Evolutionary conservation across 345 rosid species (phyloP).

Genomic region (Odontarrhena argentea): DNA sequence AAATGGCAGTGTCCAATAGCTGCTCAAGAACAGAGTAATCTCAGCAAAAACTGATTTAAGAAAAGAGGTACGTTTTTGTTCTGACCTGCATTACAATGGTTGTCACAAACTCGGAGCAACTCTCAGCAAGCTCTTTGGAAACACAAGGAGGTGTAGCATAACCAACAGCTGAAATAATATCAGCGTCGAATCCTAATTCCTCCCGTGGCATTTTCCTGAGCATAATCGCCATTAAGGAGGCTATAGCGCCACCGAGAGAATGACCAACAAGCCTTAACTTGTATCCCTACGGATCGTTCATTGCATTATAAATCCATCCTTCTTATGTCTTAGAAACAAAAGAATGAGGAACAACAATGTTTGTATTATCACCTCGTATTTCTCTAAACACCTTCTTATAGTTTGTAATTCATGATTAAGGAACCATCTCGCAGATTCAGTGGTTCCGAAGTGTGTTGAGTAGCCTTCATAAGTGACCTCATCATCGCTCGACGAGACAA

Average conservation of each 20-base stretch:
- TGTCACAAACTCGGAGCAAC: constrained; percentile 81
- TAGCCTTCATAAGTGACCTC: constrained; percentile 88
- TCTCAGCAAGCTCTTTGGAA: constrained; percentile 83
- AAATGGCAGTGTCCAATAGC: neutral
- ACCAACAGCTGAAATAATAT: constrained; percentile 79
- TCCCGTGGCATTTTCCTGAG: constrained; percentile 63
- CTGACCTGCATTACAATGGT: constrained; percentile 94
- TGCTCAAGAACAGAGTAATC: constrained; percentile 5
- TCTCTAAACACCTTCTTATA: constrained; percentile 66
- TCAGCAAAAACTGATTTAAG: constrained; percentile 3
- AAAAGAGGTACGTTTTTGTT: constrained; percentile 11
- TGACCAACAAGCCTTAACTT: constrained; percentile 95
- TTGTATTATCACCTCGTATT: constrained; percentile 57
- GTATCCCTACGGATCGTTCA: constrained; percentile 66
- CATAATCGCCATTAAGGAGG: constrained; percentile 84
- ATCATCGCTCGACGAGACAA: constrained; percentile 76
- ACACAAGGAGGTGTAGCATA: constrained; percentile 95
- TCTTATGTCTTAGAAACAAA: constrained; percentile 19
- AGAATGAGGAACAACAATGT: constrained; percentile 15
- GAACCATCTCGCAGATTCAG: constrained; percentile 98
- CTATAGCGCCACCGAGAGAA: constrained; percentile 92
- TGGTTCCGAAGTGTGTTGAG: constrained; percentile 92
- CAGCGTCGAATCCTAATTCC: constrained; percentile 82
- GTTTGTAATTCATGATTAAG: constrained; percentile 76
- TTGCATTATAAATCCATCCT: constrained; percentile 40